These are phyloP conservation scores for Alternaria alternata DNA, from an alignment of 2,329 filamentous ascomycete species.

Conservation along the genomic window DNA sequence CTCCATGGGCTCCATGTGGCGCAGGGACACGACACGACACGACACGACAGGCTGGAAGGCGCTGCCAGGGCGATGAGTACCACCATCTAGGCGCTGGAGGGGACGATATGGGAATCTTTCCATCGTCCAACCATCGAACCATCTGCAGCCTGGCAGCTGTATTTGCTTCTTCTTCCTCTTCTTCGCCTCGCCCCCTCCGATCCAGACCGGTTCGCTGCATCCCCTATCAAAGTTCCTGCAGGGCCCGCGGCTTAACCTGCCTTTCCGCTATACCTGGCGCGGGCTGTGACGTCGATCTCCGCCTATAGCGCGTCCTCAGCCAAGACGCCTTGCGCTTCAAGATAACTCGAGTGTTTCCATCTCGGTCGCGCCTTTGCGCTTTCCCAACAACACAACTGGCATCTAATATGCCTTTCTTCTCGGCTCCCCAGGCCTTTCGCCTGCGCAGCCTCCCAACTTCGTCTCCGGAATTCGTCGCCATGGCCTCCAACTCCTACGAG, in stretches of 20 bases:
- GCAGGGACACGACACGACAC: neutral
- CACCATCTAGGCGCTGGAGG: neutral
- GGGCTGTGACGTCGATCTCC: constrained; percentile 24
- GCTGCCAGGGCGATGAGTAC: neutral
- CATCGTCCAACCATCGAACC: neutral
- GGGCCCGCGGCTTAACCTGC: constrained; percentile 3
- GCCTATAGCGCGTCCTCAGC: constrained; percentile 2
- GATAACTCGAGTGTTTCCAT: constrained; percentile 18
- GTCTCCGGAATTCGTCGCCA: constrained; percentile 41
- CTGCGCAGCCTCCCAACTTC: constrained; percentile 37
- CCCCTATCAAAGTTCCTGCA: neutral
- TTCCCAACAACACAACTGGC: constrained; percentile 15
- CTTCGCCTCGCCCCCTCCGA: neutral
- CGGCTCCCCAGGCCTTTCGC: constrained; percentile 47
- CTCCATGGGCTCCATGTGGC: neutral
- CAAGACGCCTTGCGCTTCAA: constrained; percentile 35
- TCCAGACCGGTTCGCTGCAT: neutral
- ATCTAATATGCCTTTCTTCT: constrained; percentile 44
- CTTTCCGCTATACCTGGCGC: constrained; percentile 4
- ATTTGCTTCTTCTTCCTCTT: neutral
- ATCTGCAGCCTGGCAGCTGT: neutral
- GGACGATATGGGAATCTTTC: no score
- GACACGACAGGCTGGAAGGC: neutral
- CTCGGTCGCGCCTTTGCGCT: constrained; percentile 17
- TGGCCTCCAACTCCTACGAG: constrained; percentile 45